Conservation (phyloP, 2,329 filamentous ascomycete species). For the Hymenoscyphus scutula region DNA sequence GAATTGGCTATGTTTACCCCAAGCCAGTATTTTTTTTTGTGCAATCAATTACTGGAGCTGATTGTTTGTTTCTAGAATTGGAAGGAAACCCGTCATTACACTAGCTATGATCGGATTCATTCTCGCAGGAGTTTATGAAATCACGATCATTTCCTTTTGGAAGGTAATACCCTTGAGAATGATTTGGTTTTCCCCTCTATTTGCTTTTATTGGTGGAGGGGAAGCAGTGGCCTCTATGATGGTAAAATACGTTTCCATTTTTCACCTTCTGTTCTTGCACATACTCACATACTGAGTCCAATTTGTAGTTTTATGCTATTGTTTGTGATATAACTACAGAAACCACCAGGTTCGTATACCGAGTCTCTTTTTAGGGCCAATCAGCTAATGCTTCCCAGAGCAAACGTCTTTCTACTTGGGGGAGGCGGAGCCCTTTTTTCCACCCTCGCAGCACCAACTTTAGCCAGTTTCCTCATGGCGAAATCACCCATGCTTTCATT, state of each 20-base stretch:
- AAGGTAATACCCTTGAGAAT: slow-evolving; percentile 35
- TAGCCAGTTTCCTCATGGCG: slow-evolving; percentile 40
- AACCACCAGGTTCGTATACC: slow-evolving; percentile 35
- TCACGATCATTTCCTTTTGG: slow-evolving; percentile 38
- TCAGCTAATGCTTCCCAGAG: slow-evolving; percentile 28
- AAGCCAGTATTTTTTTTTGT: background rate
- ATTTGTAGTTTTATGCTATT: slow-evolving; percentile 35
- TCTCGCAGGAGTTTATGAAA: slow-evolving; percentile 32
- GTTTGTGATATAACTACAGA: slow-evolving; percentile 40
- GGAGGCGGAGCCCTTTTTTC: slow-evolving; percentile 35
- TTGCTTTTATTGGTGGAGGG: slow-evolving; percentile 39
- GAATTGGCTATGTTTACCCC: background rate
- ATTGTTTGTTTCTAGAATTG: slow-evolving; percentile 6
- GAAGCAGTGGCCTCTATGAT: slow-evolving; percentile 35
- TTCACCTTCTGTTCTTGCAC: background rate
- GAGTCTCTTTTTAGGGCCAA: background rate
- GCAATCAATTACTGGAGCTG: background rate
- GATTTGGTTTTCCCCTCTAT: slow-evolving; percentile 38
- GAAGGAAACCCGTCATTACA: slow-evolving; percentile 14
- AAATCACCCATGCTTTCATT: slow-evolving; percentile 31
- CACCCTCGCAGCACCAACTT: slow-evolving; percentile 39
- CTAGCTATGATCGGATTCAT: slow-evolving; percentile 36
- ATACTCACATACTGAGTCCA: background rate
- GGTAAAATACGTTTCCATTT: background rate
- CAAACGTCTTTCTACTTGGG: slow-evolving; percentile 39